These are phyloP conservation scores for Inga oerstediana DNA, from an alignment of 306 rosid species.

Conservation along the genomic window DNA sequence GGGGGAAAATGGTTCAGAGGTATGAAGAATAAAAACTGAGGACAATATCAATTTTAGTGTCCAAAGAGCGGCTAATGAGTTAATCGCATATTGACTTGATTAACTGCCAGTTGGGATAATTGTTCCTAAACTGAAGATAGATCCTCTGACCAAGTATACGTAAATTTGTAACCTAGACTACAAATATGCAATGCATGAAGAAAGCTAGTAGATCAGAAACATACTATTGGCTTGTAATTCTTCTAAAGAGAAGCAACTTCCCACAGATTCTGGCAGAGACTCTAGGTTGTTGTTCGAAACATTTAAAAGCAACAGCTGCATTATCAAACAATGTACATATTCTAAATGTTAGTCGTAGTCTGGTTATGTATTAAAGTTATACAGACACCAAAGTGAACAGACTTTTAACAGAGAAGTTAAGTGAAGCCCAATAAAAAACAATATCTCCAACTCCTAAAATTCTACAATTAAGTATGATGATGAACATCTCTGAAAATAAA, in stretches of 20 bases:
- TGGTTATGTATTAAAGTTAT: not conserved
- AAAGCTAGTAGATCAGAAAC: slow-evolving; percentile 15
- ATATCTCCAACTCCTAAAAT: slow-evolving; percentile 29
- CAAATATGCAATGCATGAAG: slow-evolving; percentile 5
- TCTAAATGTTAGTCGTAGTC: slow-evolving; percentile 30
- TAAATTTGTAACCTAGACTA: not conserved
- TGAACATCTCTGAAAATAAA: slow-evolving; percentile 22
- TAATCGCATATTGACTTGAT: not conserved
- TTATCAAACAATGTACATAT: slow-evolving; percentile 40
- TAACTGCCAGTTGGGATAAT: not conserved
- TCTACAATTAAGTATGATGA: slow-evolving; percentile 7
- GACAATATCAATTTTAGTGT: not conserved
- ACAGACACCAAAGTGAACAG: not conserved
- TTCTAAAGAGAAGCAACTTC: slow-evolving; percentile 95
- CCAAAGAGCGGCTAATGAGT: not conserved
- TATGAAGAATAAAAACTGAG: not conserved
- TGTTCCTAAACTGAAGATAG: not conserved
- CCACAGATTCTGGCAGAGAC: slow-evolving; percentile 94
- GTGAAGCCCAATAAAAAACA: slow-evolving; percentile 4
- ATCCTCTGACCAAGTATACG: not conserved
- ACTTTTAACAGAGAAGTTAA: not conserved
- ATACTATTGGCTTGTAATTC: slow-evolving; percentile 95
- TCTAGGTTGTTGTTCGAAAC: slow-evolving; percentile 81
- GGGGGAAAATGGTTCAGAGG: not conserved
- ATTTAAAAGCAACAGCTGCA: slow-evolving; percentile 86